Evolutionary conservation across 169 alveolate species (phyloP), one percentile per base, ranked within the genome.

Genomic region (Eimeria brunetti): DNA sequence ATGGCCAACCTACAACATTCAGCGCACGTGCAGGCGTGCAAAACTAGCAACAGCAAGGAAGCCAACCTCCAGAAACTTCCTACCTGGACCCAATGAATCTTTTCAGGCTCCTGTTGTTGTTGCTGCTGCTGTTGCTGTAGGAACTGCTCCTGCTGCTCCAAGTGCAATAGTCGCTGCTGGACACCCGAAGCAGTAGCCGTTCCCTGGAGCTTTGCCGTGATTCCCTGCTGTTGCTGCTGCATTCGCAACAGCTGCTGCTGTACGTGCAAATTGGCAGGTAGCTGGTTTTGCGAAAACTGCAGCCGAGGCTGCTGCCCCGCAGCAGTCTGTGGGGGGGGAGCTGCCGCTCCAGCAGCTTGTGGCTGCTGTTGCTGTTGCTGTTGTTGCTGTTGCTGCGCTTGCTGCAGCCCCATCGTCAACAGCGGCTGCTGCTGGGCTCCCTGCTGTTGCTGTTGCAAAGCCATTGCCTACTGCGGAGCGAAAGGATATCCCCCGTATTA

Each of bases 211-310:
- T 86, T 86, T 30, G 92, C 92, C 41, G 92, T 62, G 51, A 86
- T 86, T 24, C 92, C 92, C 67, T 86, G 92, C 92, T 86, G 92
- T 36, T 86, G 92, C 81, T 86, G 92, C 83, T 86, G 92, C 92
- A 86, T 86, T 44, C 92, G 92, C 81, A 86, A 83, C 83, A 86
- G 80, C 20, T 86, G 92, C 62, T 86, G 92, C 80, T 86, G 92
- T 12, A 86, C 92, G 51, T 86, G 92, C 64, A 86, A 51, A 62
- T 86, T 86, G 78, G 83, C 92, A 86, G 92, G 92, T 5, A 86
- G 81, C 64, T 86, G 92, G 44, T 86, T 58, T 67, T 86, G 92
- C 60, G 92, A 81, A 36, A 86, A 86, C 81, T 86, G 92, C 81
- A 86, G 64, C n/a, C 92, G 92, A 46, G 64, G 92, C 92, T 86